Conservation (phyloP, 345 rosid species). For the Carallia pectinifolia region DNA sequence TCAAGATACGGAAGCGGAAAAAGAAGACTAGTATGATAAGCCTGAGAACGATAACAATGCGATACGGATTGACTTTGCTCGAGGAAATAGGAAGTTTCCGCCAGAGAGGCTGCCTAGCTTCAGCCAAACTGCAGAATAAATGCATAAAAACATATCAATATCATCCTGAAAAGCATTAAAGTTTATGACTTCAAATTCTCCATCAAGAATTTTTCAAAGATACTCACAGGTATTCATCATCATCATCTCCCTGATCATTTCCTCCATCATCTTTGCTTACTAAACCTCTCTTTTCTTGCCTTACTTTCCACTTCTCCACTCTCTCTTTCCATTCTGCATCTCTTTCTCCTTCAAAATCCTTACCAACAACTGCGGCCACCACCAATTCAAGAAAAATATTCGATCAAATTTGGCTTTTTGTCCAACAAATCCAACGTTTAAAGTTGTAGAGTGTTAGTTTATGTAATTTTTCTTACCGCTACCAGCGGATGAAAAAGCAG, state of each 20-base stretch:
- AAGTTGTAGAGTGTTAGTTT: background rate
- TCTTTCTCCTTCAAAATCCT: slow-evolving; percentile 75
- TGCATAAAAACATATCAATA: background rate
- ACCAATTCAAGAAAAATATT: background rate
- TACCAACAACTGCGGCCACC: slow-evolving; percentile 45
- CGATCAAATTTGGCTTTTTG: background rate
- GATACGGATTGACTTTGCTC: slow-evolving; percentile 83
- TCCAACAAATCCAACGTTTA: background rate
- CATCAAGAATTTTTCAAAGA: background rate
- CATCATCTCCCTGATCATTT: slow-evolving; percentile 67
- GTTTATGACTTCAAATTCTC: too few relatives aligned
- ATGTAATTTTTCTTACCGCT: slow-evolving; percentile 47
- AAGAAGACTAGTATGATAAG: slow-evolving; percentile 73
- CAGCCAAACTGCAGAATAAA: slow-evolving; percentile 64
- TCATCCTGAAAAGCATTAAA: background rate
- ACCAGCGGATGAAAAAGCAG: slow-evolving; percentile 66
- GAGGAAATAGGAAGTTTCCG: slow-evolving; percentile 86
- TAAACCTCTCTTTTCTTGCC: slow-evolving; percentile 90
- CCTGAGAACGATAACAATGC: slow-evolving; percentile 90
- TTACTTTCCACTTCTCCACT: slow-evolving; percentile 85
- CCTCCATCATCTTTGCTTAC: slow-evolving; percentile 54
- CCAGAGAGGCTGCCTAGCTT: slow-evolving; percentile 94
- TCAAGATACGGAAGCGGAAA: slow-evolving; percentile 82
- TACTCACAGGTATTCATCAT: slow-evolving; percentile 67
- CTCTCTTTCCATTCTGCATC: slow-evolving; percentile 95